Conservation (phyloP, 768 basidiomycete species). For the Hygrocybe punicea region DNA sequence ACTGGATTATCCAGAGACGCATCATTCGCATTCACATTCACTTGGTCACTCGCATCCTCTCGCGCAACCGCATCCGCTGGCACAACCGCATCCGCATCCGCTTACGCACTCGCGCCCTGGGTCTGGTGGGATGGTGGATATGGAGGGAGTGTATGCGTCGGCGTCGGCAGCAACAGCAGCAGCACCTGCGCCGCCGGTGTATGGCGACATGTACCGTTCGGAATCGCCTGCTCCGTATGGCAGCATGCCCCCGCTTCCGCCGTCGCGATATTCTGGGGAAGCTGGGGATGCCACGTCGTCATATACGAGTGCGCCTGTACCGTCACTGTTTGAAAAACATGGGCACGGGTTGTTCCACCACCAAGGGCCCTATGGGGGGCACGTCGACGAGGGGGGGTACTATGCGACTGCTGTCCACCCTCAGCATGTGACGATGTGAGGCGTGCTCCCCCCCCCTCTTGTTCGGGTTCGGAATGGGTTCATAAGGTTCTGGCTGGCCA, state of each 20-base stretch:
- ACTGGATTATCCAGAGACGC: conserved; percentile 28
- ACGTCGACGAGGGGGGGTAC: conserved; percentile 6
- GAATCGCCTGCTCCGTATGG: conserved; percentile 41
- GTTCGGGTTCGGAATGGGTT: no score
- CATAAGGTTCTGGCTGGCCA: no score
- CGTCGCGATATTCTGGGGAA: conserved; percentile 1
- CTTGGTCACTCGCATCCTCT: conserved; percentile 32
- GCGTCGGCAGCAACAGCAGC: conserved; percentile 12
- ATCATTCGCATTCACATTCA: conserved; percentile 25
- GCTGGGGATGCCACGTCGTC: no score
- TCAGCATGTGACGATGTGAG: conserved; percentile 9
- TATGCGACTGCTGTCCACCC: conserved; percentile 1
- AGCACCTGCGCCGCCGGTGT: conserved; percentile 9
- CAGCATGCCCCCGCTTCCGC: background rate
- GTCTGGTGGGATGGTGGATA: conserved; percentile 3
- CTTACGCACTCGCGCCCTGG: conserved; percentile 29
- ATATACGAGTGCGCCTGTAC: no score
- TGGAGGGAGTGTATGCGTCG: conserved; percentile 7
- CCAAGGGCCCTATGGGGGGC: conserved; percentile 7
- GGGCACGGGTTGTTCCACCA: conserved; percentile 12
- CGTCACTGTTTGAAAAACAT: conserved; percentile 14
- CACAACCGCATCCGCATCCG: conserved; percentile 44
- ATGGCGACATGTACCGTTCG: conserved; percentile 37
- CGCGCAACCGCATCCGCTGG: conserved; percentile 38
- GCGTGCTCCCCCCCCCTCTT: no score